These are phyloP conservation scores for Cercospora sp. DNA, from an alignment of 2,329 filamentous ascomycete species.

Conservation along the genomic window DNA sequence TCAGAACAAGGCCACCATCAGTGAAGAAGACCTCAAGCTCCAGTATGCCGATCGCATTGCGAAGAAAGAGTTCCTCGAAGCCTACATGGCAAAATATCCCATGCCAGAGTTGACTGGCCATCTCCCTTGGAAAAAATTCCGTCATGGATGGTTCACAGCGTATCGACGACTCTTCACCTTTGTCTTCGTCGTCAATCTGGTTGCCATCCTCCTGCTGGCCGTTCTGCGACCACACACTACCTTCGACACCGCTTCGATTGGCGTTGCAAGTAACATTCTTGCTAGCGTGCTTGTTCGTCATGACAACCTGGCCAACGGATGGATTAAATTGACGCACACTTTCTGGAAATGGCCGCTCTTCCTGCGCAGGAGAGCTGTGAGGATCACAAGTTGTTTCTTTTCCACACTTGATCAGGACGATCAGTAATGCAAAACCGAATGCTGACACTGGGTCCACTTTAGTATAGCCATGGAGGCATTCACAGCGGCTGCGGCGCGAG, in stretches of 20 bases:
- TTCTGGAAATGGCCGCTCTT: slow-evolving; percentile 19
- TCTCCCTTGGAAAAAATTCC: slow-evolving; percentile 27
- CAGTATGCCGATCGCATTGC: slow-evolving; percentile 24
- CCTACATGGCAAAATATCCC: slow-evolving; percentile 23
- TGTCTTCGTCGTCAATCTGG: slow-evolving; percentile 33
- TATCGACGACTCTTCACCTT: slow-evolving; percentile 38
- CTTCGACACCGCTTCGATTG: slow-evolving; percentile 27
- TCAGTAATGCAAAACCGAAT: slow-evolving; percentile 32
- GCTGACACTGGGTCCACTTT: slow-evolving; percentile 36
- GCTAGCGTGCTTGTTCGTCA: slow-evolving; percentile 42
- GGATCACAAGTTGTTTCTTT: slow-evolving; percentile 28
- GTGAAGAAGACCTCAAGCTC: neutral
- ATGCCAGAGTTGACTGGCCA: slow-evolving; percentile 25
- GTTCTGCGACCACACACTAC: slow-evolving; percentile 6
- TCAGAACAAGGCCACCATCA: neutral
- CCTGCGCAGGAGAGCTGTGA: slow-evolving; percentile 4
- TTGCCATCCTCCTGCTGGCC: slow-evolving; percentile 29
- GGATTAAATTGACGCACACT: slow-evolving; percentile 36
- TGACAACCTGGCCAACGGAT: slow-evolving; percentile 44
- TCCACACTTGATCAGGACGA: slow-evolving; percentile 14
- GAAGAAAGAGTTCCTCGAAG: slow-evolving; percentile 28
- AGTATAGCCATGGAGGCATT: slow-evolving; percentile 44
- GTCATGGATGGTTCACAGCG: slow-evolving; percentile 36
- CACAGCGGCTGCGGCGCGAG: slow-evolving; percentile 43
- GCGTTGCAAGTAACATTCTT: slow-evolving; percentile 39